These are phyloP conservation scores for Conoideocrella luteorostrata DNA, from an alignment of 2,329 filamentous ascomycete species.

Conservation along the genomic window DNA sequence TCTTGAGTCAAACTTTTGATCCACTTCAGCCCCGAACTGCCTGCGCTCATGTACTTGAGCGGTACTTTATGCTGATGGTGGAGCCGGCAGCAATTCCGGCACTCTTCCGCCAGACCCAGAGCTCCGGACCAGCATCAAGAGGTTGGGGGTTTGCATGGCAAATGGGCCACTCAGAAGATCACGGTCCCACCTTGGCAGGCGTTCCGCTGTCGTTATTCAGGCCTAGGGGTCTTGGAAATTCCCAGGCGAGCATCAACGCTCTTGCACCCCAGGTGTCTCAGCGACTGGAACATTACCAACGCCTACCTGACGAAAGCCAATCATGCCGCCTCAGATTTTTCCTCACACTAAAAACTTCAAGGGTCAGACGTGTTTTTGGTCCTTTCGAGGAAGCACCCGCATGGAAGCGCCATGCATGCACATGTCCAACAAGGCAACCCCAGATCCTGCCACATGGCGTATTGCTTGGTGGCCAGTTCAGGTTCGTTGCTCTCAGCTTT, in stretches of 20 bases:
- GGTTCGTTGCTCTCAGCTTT: neutral
- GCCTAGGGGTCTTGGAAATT: neutral
- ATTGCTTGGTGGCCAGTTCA: neutral
- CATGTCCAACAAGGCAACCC: neutral
- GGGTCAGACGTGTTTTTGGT: neutral
- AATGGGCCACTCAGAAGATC: constrained; percentile 2
- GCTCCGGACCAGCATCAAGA: constrained; percentile 11
- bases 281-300: no score
- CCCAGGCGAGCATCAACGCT: no score
- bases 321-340: neutral
- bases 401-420: neutral
- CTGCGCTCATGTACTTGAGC: neutral
- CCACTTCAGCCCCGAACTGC: neutral
- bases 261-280: no score
- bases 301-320: no score
- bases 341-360: neutral
- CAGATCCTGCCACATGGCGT: constrained; percentile 1
- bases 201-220: neutral
- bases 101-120: constrained; percentile 20
- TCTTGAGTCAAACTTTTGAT: neutral
- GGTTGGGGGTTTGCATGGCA: neutral
- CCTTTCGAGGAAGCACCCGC: neutral
- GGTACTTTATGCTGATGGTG: constrained; percentile 13
- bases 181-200: neutral
- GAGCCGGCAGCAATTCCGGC: constrained; percentile 24